These are phyloP conservation scores for Coelastrella sp. DNA, from an alignment of 139 green algal species.

Conservation along the genomic window DNA sequence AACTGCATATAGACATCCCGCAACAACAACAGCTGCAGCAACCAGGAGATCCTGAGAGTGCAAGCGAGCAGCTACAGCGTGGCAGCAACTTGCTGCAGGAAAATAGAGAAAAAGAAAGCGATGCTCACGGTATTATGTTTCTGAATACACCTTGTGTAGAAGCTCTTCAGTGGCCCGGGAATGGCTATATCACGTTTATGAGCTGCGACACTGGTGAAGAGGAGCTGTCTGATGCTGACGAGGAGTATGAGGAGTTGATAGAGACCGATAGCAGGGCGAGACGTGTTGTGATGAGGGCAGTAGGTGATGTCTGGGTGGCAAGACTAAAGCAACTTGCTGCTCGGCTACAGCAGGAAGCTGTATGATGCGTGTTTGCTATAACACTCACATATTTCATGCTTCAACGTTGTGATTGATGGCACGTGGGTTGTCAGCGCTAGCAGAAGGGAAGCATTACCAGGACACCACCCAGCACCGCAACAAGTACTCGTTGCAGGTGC, in stretches of 20 bases:
- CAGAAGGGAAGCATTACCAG: too few species aligned
- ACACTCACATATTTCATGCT: too few species aligned
- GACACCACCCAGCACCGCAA: too few species aligned
- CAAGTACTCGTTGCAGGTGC: too few species aligned
- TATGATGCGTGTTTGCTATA: not conserved
- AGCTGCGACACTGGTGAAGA: conserved; percentile 7
- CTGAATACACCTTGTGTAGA: not conserved
- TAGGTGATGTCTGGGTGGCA: not conserved
- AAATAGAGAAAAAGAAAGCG: not conserved
- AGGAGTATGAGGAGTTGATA: conserved; percentile 1
- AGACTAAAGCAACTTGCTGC: not conserved
- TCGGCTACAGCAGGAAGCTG: not conserved
- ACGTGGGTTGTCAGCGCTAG: too few species aligned
- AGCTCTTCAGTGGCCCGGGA: not conserved
- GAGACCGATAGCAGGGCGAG: conserved; percentile 16
- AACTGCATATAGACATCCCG: conserved; percentile 57
- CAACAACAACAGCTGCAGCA: conserved; percentile 55
- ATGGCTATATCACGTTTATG: not conserved
- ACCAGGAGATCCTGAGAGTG: too few species aligned
- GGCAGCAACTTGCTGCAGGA: too few species aligned
- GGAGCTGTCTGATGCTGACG: conserved; percentile 3
- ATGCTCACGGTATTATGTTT: not conserved
- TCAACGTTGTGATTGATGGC: too few species aligned
- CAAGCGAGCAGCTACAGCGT: too few species aligned
- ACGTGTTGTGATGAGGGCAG: not conserved